Conservation (phyloP, 306 rosid genomes). For the Rosa lucieae region DNA sequence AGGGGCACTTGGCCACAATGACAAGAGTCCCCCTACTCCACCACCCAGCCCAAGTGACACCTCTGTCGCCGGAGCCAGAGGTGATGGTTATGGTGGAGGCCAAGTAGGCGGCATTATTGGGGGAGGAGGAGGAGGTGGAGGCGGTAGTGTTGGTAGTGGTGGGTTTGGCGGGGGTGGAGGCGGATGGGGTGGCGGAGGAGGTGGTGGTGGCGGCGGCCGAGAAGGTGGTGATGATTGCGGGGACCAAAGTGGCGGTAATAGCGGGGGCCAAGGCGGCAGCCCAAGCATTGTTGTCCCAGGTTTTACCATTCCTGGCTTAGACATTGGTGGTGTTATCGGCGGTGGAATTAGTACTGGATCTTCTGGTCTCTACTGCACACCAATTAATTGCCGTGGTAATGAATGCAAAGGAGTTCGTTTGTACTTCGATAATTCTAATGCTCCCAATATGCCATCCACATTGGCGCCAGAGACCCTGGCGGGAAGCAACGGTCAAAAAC, state of each 20-base stretch:
- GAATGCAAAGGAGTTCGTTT: conserved; percentile 5
- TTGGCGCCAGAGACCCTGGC: not conserved
- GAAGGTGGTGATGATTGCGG: not conserved
- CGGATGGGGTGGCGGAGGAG: not conserved
- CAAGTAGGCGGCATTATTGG: not conserved
- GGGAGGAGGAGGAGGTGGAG: not conserved
- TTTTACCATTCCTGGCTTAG: not conserved
- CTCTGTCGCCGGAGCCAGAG: not conserved
- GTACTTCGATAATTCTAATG: conserved; percentile 8
- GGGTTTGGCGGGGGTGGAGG: not conserved
- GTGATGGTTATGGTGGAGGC: not conserved
- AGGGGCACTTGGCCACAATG: not conserved
- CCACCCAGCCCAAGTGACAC: not conserved
- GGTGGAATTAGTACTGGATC: not conserved
- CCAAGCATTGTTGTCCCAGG: not conserved
- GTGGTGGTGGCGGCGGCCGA: not conserved
- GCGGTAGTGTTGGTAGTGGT: not conserved
- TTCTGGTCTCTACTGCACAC: conserved; percentile 20
- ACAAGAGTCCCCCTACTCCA: not conserved
- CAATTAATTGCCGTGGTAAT: conserved; percentile 13
- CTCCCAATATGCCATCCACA: not conserved
- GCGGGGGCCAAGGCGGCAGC: not conserved
- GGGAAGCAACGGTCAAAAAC: not conserved
- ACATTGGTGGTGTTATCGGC: not conserved
- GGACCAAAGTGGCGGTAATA: not conserved